A percentile compares a stretch with the other conserved stretches of the same genome.
These are phyloP conservation scores for Geotrichum reessii DNA, from an alignment of 1,139 yeast genomes.

Conservation along the genomic window DNA sequence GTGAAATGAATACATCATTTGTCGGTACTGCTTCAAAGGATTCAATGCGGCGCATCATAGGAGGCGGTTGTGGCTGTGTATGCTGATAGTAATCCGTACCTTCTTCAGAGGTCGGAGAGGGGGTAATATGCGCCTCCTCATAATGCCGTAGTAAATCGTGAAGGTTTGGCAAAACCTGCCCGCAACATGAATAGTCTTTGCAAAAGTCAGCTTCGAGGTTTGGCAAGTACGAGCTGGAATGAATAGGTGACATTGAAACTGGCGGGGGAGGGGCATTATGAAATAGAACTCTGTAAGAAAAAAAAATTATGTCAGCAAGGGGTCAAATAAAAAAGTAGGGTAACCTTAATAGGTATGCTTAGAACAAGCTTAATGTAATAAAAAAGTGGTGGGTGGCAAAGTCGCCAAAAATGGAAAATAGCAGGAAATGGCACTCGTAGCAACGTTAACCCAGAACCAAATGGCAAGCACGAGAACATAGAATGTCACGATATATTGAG, in stretches of 20 bases:
- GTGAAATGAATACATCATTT: conserved; percentile 69
- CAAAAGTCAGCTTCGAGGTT: conserved; percentile 93
- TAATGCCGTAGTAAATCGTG: conserved; percentile 92
- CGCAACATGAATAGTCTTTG: conserved; percentile 94
- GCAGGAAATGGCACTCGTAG: neutral
- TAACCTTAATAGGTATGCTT: conserved; percentile 1
- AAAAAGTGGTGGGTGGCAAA: neutral
- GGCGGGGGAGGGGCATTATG: conserved; percentile 30
- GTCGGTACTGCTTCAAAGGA: conserved; percentile 69
- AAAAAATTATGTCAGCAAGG: conserved; percentile 8
- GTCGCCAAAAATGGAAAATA: neutral
- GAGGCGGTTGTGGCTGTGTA: conserved; percentile 48
- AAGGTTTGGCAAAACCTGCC: conserved; percentile 80
- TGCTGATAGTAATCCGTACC: neutral
- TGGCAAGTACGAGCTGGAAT: conserved; percentile 72
- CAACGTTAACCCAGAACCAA: neutral
- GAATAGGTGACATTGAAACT: conserved; percentile 47
- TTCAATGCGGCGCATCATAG: conserved; percentile 39
- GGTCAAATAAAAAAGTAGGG: conserved; percentile 12
- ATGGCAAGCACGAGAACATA: neutral
- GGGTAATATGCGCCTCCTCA: conserved; percentile 90
- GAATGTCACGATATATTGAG: neutral
- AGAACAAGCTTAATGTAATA: neutral
- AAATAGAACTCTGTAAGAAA: conserved; percentile 29
- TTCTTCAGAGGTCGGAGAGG: conserved; percentile 34